Base-by-base conservation (phyloP, 352 stramenopile species). In the Phytophthora pluvialis region DNA sequence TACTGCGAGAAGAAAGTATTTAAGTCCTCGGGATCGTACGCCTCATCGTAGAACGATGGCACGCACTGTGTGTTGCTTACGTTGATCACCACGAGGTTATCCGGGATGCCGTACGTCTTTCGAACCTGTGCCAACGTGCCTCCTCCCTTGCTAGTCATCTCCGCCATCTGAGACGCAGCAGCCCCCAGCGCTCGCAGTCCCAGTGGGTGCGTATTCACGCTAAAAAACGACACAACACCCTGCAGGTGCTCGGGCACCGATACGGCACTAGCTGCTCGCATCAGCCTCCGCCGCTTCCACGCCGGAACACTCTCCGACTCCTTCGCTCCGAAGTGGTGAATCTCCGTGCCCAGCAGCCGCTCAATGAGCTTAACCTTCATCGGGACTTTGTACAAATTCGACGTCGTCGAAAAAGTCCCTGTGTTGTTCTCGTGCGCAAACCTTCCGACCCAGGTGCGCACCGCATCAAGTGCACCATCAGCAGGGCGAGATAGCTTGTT, bases 11-110 rank as follows among this genome's bases (percentile, higher is more conserved):
- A 87, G 56, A 95, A 95, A 8, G 55, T 63, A 13, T 71, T 33
- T 25, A 95, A 67, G 52, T 95, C 88, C 2, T 65, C 51, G 0
- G 71, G 74, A 39, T 70, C 81, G 54, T 78, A 95, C 6, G 70
- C 77, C 46, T 95, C 88, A 4, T 78, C 62, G 72, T 93, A 95
- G 49, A 95, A 95, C 13, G 87, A 93, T 28, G 88, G 81, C 8
- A 93, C 61, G 8, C 67, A 73, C 60, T 95, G 88, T 13, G 72
- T 64, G 45, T 86, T 93, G 38, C 46, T 74, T 3, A 70, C 45
- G 33, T 95, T 94, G 10, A 81, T 90, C 31, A 82, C 81, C 15
- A 90, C 75, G 8, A 94, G 75, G 13, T 89, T 64, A 36, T 80
- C 67, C 3, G 88, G 82, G 25, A 95, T 93, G 21, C 70, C 65